phyloP scores from a whole-genome alignment of 1,284 basidiomycete genomes.

The Trichosporon ovoides region DNA sequence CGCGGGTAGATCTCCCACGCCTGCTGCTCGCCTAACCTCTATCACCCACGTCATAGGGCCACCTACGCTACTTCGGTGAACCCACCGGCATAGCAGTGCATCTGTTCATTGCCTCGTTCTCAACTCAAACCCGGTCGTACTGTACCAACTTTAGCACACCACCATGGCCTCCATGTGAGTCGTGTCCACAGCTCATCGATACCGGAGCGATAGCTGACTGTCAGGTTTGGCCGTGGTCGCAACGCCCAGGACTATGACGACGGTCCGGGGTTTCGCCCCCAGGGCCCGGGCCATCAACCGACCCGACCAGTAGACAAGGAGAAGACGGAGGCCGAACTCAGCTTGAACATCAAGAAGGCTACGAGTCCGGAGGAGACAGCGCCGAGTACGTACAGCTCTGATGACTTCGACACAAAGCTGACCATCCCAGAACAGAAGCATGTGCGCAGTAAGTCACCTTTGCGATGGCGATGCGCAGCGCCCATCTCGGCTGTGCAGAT shows the following conservation, averaged over 20 bases:
- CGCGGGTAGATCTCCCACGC: not conserved
- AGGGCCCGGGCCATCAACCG: conserved; percentile 62
- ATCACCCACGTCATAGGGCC: conserved; percentile 3
- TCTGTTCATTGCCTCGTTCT: not conserved
- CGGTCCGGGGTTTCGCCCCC: conserved; percentile 30
- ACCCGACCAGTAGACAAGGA: conserved; percentile 94
- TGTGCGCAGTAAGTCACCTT: conserved; percentile 70
- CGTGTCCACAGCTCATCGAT: not conserved
- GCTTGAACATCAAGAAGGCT: conserved; percentile 92
- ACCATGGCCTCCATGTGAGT: conserved; percentile 4
- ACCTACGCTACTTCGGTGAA: not conserved
- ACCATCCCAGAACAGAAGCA: conserved; percentile 79
- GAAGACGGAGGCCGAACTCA: conserved; percentile 86
- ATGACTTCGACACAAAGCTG: conserved; percentile 3
- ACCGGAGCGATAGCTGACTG: not conserved
- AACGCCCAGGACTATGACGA: conserved; percentile 38
- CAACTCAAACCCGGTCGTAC: not conserved
- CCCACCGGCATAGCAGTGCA: not conserved
- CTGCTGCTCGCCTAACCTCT: not conserved
- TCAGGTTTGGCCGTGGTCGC: conserved; percentile 32
- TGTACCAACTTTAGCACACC: not conserved
- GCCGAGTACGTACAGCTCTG: conserved; percentile 34
- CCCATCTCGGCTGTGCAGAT: not conserved
- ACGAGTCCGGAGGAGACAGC: conserved; percentile 87
- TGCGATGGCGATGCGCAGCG: not conserved